phyloP scores from a whole-genome alignment of 352 stramenopile genomes.

The Pythium brachiatum region DNA sequence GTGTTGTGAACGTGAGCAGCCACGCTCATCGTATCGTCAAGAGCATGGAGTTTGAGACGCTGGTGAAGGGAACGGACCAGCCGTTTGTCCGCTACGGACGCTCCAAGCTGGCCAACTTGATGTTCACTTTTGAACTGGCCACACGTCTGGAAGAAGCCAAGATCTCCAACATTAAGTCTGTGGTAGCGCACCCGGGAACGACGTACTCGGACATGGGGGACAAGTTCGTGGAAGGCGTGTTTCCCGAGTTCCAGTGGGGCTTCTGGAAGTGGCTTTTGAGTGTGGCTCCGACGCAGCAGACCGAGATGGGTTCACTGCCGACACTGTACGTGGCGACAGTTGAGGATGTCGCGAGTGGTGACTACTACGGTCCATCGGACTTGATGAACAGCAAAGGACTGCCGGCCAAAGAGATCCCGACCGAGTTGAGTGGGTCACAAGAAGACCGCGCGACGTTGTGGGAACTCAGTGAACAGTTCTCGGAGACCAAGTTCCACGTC shows the following conservation, averaged over 20 bases:
- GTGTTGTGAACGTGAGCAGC: slow-evolving; percentile 45
- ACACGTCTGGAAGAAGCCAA: slow-evolving; percentile 10
- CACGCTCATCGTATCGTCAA: slow-evolving; percentile 11
- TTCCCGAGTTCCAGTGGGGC: slow-evolving; percentile 1
- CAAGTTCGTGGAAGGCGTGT: slow-evolving; percentile 20
- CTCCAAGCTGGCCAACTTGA: slow-evolving; percentile 30
- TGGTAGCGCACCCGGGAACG: slow-evolving; percentile 22
- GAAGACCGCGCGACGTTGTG: not conserved
- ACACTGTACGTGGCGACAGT: slow-evolving; percentile 31
- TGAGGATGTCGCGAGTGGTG: slow-evolving; percentile 17
- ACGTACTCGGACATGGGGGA: slow-evolving; percentile 16
- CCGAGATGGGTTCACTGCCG: slow-evolving; percentile 24
- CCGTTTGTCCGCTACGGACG: slow-evolving; percentile 5
- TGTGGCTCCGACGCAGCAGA: slow-evolving; percentile 15
- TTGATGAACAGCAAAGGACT: slow-evolving; percentile 17
- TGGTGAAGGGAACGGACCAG: not conserved
- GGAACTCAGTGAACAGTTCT: slow-evolving; percentile 6
- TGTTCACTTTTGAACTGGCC: slow-evolving; percentile 27
- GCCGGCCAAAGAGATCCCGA: slow-evolving; percentile 19
- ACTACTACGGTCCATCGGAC: slow-evolving; percentile 33
- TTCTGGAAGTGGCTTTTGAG: slow-evolving; percentile 7
- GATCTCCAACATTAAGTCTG: slow-evolving; percentile 19
- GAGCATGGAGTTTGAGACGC: slow-evolving; percentile 17
- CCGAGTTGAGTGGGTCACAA: slow-evolving; percentile 22
- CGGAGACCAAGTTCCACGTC: not conserved